These are phyloP conservation scores for Blumeriella jaapii DNA, from an alignment of 2,329 filamentous ascomycete species.

Conservation along the genomic window DNA sequence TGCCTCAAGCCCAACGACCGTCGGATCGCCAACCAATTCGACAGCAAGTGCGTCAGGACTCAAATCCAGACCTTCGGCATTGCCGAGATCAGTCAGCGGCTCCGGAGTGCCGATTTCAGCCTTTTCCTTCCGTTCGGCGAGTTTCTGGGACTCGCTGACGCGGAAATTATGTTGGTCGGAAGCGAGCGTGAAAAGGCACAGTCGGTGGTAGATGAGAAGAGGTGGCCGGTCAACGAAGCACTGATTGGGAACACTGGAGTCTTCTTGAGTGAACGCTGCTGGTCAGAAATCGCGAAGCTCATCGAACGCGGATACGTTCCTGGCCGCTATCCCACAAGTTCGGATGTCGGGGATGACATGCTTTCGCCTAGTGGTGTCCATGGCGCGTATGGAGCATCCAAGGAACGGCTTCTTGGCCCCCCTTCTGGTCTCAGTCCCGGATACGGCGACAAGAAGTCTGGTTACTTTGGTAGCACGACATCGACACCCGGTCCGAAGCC, in stretches of 20 bases:
- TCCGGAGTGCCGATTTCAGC: conserved; percentile 90
- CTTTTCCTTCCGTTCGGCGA: conserved; percentile 92
- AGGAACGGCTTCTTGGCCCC: conserved; percentile 44
- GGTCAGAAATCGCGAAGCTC: conserved; percentile 78
- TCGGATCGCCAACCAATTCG: conserved; percentile 95
- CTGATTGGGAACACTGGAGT: conserved; percentile 84
- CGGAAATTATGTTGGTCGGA: conserved; percentile 75
- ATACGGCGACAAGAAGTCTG: conserved; percentile 63
- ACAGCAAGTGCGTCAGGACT: conserved; percentile 93
- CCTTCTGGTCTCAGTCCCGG: conserved; percentile 36
- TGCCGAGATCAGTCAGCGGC: conserved; percentile 87
- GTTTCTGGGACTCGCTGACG: conserved; percentile 79
- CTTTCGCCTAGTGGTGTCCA: conserved; percentile 43
- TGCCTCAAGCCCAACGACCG: conserved; percentile 96
- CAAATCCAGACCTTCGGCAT: conserved; percentile 95
- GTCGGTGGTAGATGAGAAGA: conserved; percentile 79
- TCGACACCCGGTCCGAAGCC: conserved; percentile 82
- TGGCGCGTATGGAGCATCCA: conserved; percentile 45
- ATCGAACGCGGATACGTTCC: conserved; percentile 47
- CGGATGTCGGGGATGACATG: conserved; percentile 50
- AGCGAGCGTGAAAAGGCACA: conserved; percentile 89
- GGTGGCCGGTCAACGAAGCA: conserved; percentile 87
- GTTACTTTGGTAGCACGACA: conserved; percentile 65
- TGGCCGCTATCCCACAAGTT: conserved; percentile 40
- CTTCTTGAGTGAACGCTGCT: conserved; percentile 91